A percentile compares a stretch with the other conserved stretches of the same genome.
Evolutionary conservation across 768 basidiomycete species (phyloP).

Genomic region (Kondoa malvinella): DNA sequence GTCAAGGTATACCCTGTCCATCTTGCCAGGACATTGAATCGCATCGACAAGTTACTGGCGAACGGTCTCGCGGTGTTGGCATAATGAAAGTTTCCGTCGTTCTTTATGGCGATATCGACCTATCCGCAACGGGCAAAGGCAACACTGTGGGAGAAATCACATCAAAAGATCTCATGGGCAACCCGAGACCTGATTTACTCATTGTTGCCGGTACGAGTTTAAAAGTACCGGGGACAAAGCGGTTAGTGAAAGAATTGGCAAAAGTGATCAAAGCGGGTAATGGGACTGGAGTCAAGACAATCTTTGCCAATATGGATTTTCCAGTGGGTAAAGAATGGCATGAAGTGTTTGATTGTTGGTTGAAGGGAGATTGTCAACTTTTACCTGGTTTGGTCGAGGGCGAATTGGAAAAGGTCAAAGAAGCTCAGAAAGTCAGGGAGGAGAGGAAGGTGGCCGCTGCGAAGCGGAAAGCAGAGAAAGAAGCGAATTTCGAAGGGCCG

Average conservation of each 20-base stretch:
- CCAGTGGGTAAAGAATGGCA: conserved; percentile 77
- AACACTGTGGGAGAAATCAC: conserved; percentile 73
- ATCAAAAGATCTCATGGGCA: conserved; percentile 59
- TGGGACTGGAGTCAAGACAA: conserved; percentile 32
- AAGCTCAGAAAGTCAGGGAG: conserved; percentile 30
- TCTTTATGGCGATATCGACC: conserved; percentile 74
- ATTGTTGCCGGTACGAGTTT: conserved; percentile 81
- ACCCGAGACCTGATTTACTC: conserved; percentile 56
- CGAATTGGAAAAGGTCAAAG: conserved; percentile 43
- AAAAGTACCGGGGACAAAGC: conserved; percentile 74
- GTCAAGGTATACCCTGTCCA: conserved; percentile 58
- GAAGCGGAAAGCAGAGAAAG: background rate
- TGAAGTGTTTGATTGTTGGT: conserved; percentile 74
- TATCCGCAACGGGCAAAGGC: conserved; percentile 41
- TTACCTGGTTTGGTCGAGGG: conserved; percentile 40
- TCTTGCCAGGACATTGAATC: conserved; percentile 54
- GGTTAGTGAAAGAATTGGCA: conserved; percentile 58
- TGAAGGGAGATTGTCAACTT: conserved; percentile 68
- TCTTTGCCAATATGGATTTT: conserved; percentile 76
- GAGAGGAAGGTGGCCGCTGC: background rate
- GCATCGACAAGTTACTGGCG: conserved; percentile 54
- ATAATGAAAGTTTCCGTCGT: conserved; percentile 71
- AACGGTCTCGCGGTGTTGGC: conserved; percentile 63
- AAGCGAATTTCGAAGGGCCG: background rate
- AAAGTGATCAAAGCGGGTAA: conserved; percentile 40